Evolutionary conservation across 257 asterid genomes (phyloP).

Genomic region (Leptodermis oblonga): DNA sequence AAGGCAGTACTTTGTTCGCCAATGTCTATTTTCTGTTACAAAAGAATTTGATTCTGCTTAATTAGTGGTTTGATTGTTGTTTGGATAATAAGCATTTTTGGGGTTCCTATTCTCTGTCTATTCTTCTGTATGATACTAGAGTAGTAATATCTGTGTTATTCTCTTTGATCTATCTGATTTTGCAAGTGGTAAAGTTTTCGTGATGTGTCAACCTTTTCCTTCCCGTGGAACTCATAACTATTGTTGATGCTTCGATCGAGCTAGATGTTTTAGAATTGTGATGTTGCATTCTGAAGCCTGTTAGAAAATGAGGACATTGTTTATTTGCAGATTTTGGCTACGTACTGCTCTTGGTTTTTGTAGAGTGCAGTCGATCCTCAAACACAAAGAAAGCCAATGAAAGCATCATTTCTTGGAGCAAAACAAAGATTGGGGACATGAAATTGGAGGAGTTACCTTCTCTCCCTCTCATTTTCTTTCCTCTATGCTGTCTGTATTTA

Average conservation of each 20-base stretch:
- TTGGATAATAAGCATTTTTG: background rate
- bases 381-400: slow-evolving; percentile 36
- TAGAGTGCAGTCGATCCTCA: slow-evolving; percentile 46
- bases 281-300: background rate
- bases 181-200: background rate
- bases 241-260: background rate
- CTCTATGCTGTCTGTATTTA: background rate
- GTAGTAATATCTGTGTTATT: background rate
- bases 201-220: background rate
- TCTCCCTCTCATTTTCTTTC: background rate
- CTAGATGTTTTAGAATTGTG: background rate
- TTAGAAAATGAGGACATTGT: too few relatives aligned
- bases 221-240: too few relatives aligned
- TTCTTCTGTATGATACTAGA: too few relatives aligned
- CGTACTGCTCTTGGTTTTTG: slow-evolving; percentile 49
- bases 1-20: slow-evolving; percentile 49
- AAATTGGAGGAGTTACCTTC: slow-evolving; percentile 5
- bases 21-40: slow-evolving; percentile 50
- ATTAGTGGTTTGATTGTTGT: too few relatives aligned
- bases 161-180: background rate
- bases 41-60: slow-evolving; percentile 56
- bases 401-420: background rate
- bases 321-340: slow-evolving; percentile 48
- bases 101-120: background rate
- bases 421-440: slow-evolving; percentile 16